phyloP scores from a whole-genome alignment of 2,329 filamentous ascomycete genomes.

The Claviceps fusiformis region DNA sequence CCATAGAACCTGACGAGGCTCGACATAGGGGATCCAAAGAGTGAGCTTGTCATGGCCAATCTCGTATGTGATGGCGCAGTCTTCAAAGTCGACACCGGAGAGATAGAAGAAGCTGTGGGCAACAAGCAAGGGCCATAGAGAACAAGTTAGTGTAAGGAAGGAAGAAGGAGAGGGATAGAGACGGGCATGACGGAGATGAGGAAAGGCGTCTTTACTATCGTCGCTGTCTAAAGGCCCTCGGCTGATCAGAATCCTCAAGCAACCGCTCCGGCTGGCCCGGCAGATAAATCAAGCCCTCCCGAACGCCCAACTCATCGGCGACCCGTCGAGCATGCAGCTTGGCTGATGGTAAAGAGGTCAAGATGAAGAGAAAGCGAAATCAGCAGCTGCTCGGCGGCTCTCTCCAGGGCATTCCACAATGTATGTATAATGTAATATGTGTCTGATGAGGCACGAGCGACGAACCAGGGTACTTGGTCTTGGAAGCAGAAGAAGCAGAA shows the following conservation, averaged over 20 bases:
- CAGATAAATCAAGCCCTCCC: constrained; percentile 41
- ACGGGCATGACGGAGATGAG: too few species aligned
- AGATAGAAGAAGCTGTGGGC: constrained; percentile 43
- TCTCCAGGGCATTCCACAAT: too few species aligned
- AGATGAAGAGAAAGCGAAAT: background rate
- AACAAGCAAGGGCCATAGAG: background rate
- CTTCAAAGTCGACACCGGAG: constrained; percentile 38
- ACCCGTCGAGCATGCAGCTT: constrained; percentile 45
- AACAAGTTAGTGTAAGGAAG: background rate
- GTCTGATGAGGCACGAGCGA: background rate
- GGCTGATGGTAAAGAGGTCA: constrained; percentile 20
- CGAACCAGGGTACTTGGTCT: constrained; percentile 24
- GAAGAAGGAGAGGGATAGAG: background rate
- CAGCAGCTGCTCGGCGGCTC: background rate
- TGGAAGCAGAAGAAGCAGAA: background rate
- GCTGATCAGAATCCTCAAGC: constrained; percentile 48
- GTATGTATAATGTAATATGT: background rate
- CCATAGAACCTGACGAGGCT: constrained; percentile 48
- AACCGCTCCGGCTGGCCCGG: constrained; percentile 35
- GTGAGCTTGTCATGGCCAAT: constrained; percentile 47
- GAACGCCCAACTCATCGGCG: constrained; percentile 32
- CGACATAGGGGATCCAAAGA: constrained; percentile 60
- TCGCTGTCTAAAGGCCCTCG: constrained; percentile 40
- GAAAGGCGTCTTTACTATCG: constrained; percentile 34
- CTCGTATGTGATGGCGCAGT: constrained; percentile 44